These are phyloP conservation scores for Agaricus sinodeliciosus DNA, from an alignment of 768 basidiomycete genomes.

Conservation along the genomic window DNA sequence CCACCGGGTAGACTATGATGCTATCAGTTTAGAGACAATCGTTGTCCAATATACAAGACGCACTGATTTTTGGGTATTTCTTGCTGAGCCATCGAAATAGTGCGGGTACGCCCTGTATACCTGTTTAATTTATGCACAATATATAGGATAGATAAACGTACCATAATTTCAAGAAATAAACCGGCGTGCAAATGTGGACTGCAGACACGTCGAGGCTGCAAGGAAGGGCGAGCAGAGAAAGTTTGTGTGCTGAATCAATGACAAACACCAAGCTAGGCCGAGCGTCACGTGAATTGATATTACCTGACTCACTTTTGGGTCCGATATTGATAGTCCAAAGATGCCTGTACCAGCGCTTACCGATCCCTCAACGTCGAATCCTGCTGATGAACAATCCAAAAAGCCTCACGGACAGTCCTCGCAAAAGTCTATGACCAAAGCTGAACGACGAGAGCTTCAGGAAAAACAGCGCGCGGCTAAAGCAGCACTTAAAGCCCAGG, in stretches of 20 bases:
- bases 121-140: neutral
- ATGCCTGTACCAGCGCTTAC: conserved; percentile 30
- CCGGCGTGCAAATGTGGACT: neutral
- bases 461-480: conserved; percentile 81
- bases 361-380: conserved; percentile 19
- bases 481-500: conserved; percentile 32
- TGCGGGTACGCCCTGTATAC: conserved; percentile 85
- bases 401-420: conserved; percentile 31
- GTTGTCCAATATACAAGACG: conserved; percentile 19
- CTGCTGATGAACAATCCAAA: conserved; percentile 5
- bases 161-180: conserved; percentile 3
- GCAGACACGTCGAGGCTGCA: neutral
- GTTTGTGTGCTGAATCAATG: conserved; percentile 2
- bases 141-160: neutral
- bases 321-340: neutral
- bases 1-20: conserved; percentile 60
- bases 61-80: conserved; percentile 97
- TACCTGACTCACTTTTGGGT: neutral
- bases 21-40: neutral
- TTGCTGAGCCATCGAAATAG: conserved; percentile 98
- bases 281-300: conserved; percentile 6
- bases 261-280: neutral
- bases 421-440: conserved; percentile 75
- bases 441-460: conserved; percentile 73
- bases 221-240: neutral